Evolutionary conservation across 495 filamentous ascomycete species (phyloP), one percentile per base, ranked within the genome.

Genomic region (Xanthoparmelia taractica): DNA sequence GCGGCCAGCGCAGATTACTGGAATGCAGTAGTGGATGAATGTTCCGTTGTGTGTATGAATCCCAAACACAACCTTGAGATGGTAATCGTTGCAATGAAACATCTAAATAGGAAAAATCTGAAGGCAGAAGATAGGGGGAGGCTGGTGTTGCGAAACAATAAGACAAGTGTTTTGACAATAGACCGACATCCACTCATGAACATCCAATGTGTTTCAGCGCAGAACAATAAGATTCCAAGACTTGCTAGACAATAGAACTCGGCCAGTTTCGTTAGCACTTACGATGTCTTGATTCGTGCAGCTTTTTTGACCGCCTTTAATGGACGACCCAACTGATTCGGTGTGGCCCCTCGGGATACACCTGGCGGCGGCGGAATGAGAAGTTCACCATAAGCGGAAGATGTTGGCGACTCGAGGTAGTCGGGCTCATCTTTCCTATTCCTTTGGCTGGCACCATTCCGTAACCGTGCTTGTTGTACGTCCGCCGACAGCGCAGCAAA

Each of bases 201-300:
- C 48, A 52, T 52, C 48, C 5, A 41, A 60, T 60, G 31, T 38
- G 50, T 45, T 12, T 27, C 48, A 56, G n/a, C 25, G 37, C 50
- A 43, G 36, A 38, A 62, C 47, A 40, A 31, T 61, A 54, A 10
- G 27, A 37, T 4, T 37, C 29, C 20, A n/a, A 54, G 40, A 47
- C 37, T 23, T 23, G 34, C 7, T 8, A 59, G n/a, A 47, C 27
- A 52, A 17, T 45, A 27, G 57, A 62, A n/a, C 48, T 8, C 38
- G 40, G 8, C 27, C 56, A 31, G 60, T 57, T 18, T 25, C 2
- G 11, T 25, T 25, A 37, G 27, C 37, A 86, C 86, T 83, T 77
- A 89, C 86, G 86, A 89, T 67, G 77, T 84, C 76, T 87, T 89
- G 64, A 87, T 80, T 54, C 84, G 81, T 62, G 85, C 77, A 61